phyloP scores from a whole-genome alignment of 2,329 filamentous ascomycete species.

The Epicoccum nigrum region DNA sequence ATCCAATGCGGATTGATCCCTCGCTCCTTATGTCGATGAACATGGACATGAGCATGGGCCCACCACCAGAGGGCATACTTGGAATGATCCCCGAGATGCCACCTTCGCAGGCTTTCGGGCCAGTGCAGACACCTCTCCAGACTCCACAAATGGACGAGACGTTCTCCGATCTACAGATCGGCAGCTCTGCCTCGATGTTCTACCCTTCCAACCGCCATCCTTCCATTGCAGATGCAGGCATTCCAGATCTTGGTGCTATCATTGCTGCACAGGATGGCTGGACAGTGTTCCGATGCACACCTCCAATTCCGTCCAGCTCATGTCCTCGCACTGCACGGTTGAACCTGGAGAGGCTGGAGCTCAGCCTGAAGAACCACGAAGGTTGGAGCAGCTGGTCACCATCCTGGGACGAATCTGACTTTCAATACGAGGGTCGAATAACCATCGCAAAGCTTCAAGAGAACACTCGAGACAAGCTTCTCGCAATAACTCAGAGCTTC shows the following conservation, averaged over 20 bases:
- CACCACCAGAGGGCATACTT: constrained; percentile 50
- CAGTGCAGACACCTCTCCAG: constrained; percentile 54
- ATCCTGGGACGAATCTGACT: constrained; percentile 57
- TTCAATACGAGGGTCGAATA: constrained; percentile 54
- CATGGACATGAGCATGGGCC: constrained; percentile 53
- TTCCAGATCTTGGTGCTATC: constrained; percentile 55
- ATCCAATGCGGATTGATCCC: constrained; percentile 53
- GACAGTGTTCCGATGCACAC: constrained; percentile 60
- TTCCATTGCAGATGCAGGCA: constrained; percentile 47
- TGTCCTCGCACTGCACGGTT: constrained; percentile 59
- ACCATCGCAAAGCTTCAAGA: constrained; percentile 58
- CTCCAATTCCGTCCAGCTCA: constrained; percentile 54
- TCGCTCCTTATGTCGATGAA: constrained; percentile 54
- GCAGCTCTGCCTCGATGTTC: constrained; percentile 51
- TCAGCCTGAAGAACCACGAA: constrained; percentile 58
- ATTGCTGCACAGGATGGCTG: constrained; percentile 59
- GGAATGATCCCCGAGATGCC: constrained; percentile 55
- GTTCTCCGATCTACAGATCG: constrained; percentile 55
- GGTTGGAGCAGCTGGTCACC: constrained; percentile 59
- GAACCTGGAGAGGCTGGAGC: constrained; percentile 59
- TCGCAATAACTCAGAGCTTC: constrained; percentile 74
- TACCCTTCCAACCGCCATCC: constrained; percentile 49
- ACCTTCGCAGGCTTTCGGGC: constrained; percentile 43
- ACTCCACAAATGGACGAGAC: constrained; percentile 55
- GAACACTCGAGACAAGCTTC: constrained; percentile 68